Conservation (phyloP, 2,329 filamentous ascomycete genomes). For the Raffaelea ambrosiae region DNA sequence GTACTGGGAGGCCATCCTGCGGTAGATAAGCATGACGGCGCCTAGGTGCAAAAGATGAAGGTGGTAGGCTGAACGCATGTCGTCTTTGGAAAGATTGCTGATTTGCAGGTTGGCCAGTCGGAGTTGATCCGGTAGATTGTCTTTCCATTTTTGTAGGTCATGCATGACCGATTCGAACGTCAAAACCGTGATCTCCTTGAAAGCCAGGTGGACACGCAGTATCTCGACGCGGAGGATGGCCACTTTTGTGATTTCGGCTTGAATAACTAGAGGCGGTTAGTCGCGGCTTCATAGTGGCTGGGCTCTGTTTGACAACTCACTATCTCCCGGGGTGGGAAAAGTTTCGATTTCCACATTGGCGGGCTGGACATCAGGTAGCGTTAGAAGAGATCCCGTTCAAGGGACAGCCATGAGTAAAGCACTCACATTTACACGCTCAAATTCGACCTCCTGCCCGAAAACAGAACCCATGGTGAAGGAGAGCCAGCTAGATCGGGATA, state of each 20-base stretch:
- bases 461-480: slow-evolving; percentile 21
- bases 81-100: slow-evolving; percentile 7
- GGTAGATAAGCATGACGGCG: slow-evolving; percentile 22
- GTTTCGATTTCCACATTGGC: slow-evolving; percentile 15
- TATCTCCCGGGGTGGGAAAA: slow-evolving; percentile 14
- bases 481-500: slow-evolving; percentile 17
- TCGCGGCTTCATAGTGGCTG: not conserved
- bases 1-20: slow-evolving; percentile 20
- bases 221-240: slow-evolving; percentile 20
- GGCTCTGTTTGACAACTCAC: slow-evolving; percentile 10
- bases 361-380: slow-evolving; percentile 12
- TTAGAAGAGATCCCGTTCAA: not conserved
- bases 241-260: slow-evolving; percentile 21
- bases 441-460: slow-evolving; percentile 16
- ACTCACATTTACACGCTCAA: slow-evolving; percentile 12
- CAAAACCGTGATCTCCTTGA: slow-evolving; percentile 17
- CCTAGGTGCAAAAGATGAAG: slow-evolving; percentile 24
- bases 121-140: slow-evolving; percentile 16
- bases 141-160: slow-evolving; percentile 21
- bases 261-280: slow-evolving; percentile 15
- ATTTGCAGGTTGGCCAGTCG: slow-evolving; percentile 11
- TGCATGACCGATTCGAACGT: slow-evolving; percentile 19
- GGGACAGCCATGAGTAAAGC: not conserved
- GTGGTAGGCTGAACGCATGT: slow-evolving; percentile 18
- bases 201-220: slow-evolving; percentile 19